phyloP scores from a whole-genome alignment of 1,284 basidiomycete species.

The Pyrrhoderma lamaoense region DNA sequence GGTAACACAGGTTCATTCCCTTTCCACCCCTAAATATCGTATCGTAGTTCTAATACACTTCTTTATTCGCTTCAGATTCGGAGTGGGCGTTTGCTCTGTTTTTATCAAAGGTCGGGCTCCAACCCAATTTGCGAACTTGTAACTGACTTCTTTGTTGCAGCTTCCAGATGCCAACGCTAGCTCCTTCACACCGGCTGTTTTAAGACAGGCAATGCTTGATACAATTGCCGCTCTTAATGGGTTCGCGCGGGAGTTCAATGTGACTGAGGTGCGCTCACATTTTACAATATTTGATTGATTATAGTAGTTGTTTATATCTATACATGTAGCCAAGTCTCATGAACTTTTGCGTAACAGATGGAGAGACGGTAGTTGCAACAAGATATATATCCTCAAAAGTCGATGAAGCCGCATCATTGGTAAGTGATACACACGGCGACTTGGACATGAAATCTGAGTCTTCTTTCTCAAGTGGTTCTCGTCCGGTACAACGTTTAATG shows the following conservation, averaged over 20 bases:
- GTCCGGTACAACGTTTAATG: conserved; percentile 89
- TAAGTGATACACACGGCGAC: conserved; percentile 27
- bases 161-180: conserved; percentile 73
- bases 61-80: conserved; percentile 50
- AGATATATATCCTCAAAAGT: conserved; percentile 89
- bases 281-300: neutral
- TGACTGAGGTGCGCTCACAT: conserved; percentile 49
- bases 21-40: neutral
- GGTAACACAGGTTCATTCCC: conserved; percentile 76
- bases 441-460: conserved; percentile 11
- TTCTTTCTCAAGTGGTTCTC: conserved; percentile 75
- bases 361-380: conserved; percentile 87
- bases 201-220: conserved; percentile 79
- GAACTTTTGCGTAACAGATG: conserved; percentile 97
- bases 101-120: conserved; percentile 62
- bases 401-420: conserved; percentile 89
- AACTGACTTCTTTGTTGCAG: conserved; percentile 33
- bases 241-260: conserved; percentile 66
- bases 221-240: conserved; percentile 76
- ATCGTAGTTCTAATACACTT: neutral
- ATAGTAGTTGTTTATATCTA: conserved; percentile 2
- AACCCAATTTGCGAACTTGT: neutral
- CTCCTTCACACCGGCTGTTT: conserved; percentile 52
- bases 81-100: conserved; percentile 95
- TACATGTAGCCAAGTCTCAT: conserved; percentile 78